Conservation (phyloP, 306 rosid species). For the Begonia loranthoides region DNA sequence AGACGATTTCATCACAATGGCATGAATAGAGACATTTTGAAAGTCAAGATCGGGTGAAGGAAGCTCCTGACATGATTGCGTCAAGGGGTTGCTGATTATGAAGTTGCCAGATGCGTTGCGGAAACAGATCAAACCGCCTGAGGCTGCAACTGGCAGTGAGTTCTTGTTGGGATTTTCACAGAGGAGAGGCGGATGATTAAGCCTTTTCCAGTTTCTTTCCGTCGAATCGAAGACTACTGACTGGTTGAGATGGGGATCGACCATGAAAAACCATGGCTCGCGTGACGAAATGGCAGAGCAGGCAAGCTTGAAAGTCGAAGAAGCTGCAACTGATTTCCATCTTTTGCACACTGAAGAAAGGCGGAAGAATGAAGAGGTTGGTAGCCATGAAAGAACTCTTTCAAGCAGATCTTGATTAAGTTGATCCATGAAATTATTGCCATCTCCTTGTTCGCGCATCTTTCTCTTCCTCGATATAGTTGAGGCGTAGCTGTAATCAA, state of each 20-base stretch:
- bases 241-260: conserved; percentile 47
- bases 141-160: conserved; percentile 86
- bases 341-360: conserved; percentile 78
- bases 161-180: conserved; percentile 19
- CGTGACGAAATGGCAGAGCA: conserved; percentile 59
- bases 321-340: conserved; percentile 69
- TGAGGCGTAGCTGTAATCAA: conserved; percentile 9
- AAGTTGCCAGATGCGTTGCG: conserved; percentile 42
- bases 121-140: conserved; percentile 78
- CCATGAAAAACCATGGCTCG: conserved; percentile 93
- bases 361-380: conserved; percentile 76
- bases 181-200: conserved; percentile 36
- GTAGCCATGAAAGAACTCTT: conserved; percentile 72
- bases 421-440: conserved; percentile 34
- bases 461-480: conserved; percentile 55
- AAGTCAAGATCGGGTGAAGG: conserved; percentile 35
- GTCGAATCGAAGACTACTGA: conserved; percentile 66
- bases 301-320: conserved; percentile 72
- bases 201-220: conserved; percentile 60
- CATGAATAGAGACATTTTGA: conserved; percentile 40
- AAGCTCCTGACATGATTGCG: conserved; percentile 41
- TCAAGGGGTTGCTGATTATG: conserved; percentile 51
- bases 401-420: conserved; percentile 86
- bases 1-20: conserved; percentile 52
- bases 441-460: conserved; percentile 22